Evolutionary conservation across 2,329 filamentous ascomycete species (phyloP), one percentile per base, ranked within the genome.

Genomic region (Colletotrichum eleusines): DNA sequence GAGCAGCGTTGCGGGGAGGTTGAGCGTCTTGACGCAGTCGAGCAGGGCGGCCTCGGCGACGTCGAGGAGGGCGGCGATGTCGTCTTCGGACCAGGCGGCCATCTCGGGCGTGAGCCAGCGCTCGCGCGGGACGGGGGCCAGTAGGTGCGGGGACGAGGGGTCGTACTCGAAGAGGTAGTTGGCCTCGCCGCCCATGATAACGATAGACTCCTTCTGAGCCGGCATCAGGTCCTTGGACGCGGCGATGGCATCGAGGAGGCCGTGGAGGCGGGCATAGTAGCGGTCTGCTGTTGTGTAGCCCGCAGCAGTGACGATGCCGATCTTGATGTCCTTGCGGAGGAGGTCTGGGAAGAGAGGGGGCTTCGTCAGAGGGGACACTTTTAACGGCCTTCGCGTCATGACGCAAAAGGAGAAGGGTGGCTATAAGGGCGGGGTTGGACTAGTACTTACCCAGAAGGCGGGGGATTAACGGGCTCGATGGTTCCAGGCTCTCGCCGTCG

Each of bases 301-400:
- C 1, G 96, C 96, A 1, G 96, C 96, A 0, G 96, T 99, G 62
- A 99, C 96, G 77, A 99, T 98, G 61, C 95, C 96, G 75, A 99
- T 91, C 75, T 92, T 92, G 74, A 95, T 93, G 71, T 92, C 91
- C 74, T 91, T 90, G 57, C 86, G 86, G 75, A 99, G 88, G 20
- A 99, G 89, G 72, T 91, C 90, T 84, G 72, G 58, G 42, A 23
- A 16, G 28, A n/a, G 4, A 11, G 20, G 23, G 28, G 42, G 4
- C 11, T 4, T 8, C 18, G 40, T 74, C 42, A 74, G 67, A 20
- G 46, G 38, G 7, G 35, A 14, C 40, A 12, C 8, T 46, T 23
- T 46, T 11, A 3, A 23, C n/a, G 0, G 55, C 18, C 33, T 54
- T 28, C 35, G 9, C 33, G 26, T 57, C 31, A 31, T 4, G 2